Conservation (phyloP, 805 yeast species). For the Kodamaea neixiangensis region DNA sequence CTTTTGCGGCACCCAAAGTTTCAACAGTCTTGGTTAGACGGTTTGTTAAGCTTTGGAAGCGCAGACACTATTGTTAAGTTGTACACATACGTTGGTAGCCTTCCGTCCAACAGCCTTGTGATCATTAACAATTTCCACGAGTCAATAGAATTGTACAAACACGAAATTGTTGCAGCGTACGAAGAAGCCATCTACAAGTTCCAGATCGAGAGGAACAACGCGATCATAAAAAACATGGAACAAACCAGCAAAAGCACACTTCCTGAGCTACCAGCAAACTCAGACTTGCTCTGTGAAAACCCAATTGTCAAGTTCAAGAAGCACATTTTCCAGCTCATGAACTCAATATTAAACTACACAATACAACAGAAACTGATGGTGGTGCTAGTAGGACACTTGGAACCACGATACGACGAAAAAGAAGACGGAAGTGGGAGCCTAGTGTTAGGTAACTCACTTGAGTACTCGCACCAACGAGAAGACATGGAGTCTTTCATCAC, state of each 20-base stretch:
- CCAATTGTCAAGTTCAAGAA: slow-evolving; percentile 32
- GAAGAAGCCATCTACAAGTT: slow-evolving; percentile 35
- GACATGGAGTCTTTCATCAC: slow-evolving; percentile 23
- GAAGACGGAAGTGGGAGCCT: slow-evolving; percentile 2
- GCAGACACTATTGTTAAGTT: slow-evolving; percentile 32
- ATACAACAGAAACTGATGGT: slow-evolving; percentile 26
- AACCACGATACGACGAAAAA: slow-evolving; percentile 24
- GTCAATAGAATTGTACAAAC: slow-evolving; percentile 33
- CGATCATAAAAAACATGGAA: neutral
- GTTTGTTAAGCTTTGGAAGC: slow-evolving; percentile 15
- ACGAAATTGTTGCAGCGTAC: slow-evolving; percentile 33
- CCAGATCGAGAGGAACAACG: slow-evolving; percentile 25
- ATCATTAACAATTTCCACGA: slow-evolving; percentile 38
- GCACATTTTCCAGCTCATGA: slow-evolving; percentile 31
- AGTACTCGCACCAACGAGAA: slow-evolving; percentile 6
- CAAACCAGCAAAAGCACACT: slow-evolving; percentile 11
- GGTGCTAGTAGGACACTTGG: slow-evolving; percentile 33
- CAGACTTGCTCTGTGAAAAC: slow-evolving; percentile 29
- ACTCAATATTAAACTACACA: slow-evolving; percentile 25
- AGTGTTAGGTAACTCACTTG: slow-evolving; percentile 6
- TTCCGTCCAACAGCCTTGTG: slow-evolving; percentile 16
- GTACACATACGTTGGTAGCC: slow-evolving; percentile 18
- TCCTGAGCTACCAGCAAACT: slow-evolving; percentile 30
- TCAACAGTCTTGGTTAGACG: slow-evolving; percentile 21
- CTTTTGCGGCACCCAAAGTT: slow-evolving; percentile 23